phyloP scores from a whole-genome alignment of 2,329 filamentous ascomycete genomes.

The Xylaria sp. region DNA sequence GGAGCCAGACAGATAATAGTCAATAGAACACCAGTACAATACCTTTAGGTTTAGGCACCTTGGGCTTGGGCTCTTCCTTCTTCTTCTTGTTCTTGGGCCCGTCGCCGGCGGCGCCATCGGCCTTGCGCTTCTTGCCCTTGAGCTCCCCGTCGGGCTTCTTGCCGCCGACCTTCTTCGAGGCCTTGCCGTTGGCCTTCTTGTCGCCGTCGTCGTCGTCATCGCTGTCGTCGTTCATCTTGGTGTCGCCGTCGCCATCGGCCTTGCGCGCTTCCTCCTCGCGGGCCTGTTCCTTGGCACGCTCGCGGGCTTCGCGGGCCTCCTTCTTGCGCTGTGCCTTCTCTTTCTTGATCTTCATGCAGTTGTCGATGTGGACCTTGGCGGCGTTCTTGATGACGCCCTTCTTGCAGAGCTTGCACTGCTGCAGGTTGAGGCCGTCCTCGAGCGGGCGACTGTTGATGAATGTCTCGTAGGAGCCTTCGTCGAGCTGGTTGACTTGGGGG shows the following conservation, averaged over 20 bases:
- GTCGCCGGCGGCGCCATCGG: slow-evolving; percentile 80
- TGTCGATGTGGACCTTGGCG: slow-evolving; percentile 81
- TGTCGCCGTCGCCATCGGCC: slow-evolving; percentile 57
- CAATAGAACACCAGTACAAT: slow-evolving; percentile 28
- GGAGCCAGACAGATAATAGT: background rate
- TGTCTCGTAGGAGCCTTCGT: slow-evolving; percentile 78
- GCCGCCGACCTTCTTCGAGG: slow-evolving; percentile 70
- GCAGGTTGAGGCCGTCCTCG: slow-evolving; percentile 80
- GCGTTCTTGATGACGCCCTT: slow-evolving; percentile 82
- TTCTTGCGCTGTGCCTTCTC: slow-evolving; percentile 82
- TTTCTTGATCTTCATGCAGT: slow-evolving; percentile 86
- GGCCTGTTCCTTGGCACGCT: slow-evolving; percentile 71
- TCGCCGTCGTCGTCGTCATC: slow-evolving; percentile 62
- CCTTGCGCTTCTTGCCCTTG: slow-evolving; percentile 82
- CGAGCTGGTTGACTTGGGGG: slow-evolving; percentile 73
- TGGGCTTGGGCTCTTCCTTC: slow-evolving; percentile 89
- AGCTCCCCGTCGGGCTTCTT: slow-evolving; percentile 72
- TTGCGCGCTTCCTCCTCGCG: slow-evolving; percentile 66
- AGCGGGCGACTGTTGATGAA: slow-evolving; percentile 85
- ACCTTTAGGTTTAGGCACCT: slow-evolving; percentile 85
- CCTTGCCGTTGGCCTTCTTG: slow-evolving; percentile 54
- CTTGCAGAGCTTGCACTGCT: slow-evolving; percentile 94
- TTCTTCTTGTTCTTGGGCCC: slow-evolving; percentile 91
- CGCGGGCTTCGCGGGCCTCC: slow-evolving; percentile 75
- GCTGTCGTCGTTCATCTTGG: slow-evolving; percentile 56